Conservation (phyloP, 2,329 filamentous ascomycete genomes). For the Albifimbria verrucaria region DNA sequence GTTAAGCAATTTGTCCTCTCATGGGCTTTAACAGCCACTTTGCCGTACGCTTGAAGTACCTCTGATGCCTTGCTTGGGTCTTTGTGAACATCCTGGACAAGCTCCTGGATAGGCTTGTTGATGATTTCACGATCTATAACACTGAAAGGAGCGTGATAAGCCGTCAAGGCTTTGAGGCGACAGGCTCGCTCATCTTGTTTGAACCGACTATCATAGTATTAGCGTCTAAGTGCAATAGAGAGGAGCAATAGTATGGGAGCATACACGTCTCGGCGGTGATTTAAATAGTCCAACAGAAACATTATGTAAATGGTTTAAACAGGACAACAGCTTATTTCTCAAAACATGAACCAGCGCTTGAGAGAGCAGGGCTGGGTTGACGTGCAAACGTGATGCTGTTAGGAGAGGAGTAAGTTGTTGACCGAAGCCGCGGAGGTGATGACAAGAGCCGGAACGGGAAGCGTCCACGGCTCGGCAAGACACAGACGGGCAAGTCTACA, state of each 20-base stretch:
- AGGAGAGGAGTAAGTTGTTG: no score
- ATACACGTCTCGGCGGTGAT: conserved; percentile 69
- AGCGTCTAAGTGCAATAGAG: conserved; percentile 14
- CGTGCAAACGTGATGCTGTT: no score
- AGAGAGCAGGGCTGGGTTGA: no score
- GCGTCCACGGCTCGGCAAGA: no score
- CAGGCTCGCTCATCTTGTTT: conserved; percentile 75
- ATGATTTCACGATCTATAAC: conserved; percentile 64
- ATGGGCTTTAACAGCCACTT: conserved; percentile 80
- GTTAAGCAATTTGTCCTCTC: conserved; percentile 86
- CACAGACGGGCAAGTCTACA: no score
- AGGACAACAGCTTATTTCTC: background rate
- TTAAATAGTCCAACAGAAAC: conserved; percentile 57
- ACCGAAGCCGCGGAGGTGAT: no score
- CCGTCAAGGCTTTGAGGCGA: conserved; percentile 63
- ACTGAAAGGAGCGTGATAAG: conserved; percentile 66
- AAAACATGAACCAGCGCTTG: no score
- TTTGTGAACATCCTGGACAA: conserved; percentile 77
- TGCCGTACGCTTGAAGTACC: conserved; percentile 82
- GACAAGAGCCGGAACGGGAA: no score
- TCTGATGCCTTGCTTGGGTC: conserved; percentile 62
- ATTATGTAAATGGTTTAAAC: conserved; percentile 18
- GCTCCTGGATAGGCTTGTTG: conserved; percentile 68
- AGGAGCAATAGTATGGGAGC: background rate
- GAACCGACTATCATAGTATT: conserved; percentile 54